These are phyloP conservation scores for Nephelium lappaceum DNA, from an alignment of 345 rosid species.

Conservation along the genomic window DNA sequence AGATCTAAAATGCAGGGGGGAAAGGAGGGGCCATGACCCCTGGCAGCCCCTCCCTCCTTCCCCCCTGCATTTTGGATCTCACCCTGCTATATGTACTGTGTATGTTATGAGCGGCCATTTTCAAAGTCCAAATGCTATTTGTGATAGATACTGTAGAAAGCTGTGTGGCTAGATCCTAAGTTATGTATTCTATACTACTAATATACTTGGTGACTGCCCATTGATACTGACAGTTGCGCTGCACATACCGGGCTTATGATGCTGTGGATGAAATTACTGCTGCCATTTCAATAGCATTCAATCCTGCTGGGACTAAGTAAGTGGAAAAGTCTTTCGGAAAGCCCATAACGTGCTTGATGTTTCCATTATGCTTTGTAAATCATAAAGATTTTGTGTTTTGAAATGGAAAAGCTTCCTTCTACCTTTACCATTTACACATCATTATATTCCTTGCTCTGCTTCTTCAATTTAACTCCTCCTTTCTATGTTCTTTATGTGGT, in stretches of 20 bases:
- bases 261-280: constrained; percentile 95
- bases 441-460: not conserved
- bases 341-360: not conserved
- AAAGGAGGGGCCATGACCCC: too few relatives aligned
- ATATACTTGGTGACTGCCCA: constrained; percentile 11
- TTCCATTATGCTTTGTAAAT: not conserved
- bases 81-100: not conserved
- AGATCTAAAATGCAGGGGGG: too few relatives aligned
- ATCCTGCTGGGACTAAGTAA: constrained; percentile 88
- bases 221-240: constrained; percentile 61
- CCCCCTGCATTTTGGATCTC: not conserved
- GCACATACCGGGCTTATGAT: constrained; percentile 97
- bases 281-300: constrained; percentile 84
- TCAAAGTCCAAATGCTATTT: not conserved
- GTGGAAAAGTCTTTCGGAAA: constrained; percentile 22
- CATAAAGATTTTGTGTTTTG: not conserved
- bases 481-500: constrained; percentile 3
- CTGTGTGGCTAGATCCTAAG: constrained; percentile 11
- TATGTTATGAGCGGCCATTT: not conserved
- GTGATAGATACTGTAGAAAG: not conserved
- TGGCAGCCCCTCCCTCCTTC: too few relatives aligned
- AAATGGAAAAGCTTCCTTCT: constrained; percentile 4
- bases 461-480: not conserved
- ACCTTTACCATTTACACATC: not conserved
- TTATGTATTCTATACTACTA: not conserved